Percentiles rank a stretch among this genome's conserved stretches.
Conservation (phyloP, 306 rosid species). For the Comarum palustre region DNA sequence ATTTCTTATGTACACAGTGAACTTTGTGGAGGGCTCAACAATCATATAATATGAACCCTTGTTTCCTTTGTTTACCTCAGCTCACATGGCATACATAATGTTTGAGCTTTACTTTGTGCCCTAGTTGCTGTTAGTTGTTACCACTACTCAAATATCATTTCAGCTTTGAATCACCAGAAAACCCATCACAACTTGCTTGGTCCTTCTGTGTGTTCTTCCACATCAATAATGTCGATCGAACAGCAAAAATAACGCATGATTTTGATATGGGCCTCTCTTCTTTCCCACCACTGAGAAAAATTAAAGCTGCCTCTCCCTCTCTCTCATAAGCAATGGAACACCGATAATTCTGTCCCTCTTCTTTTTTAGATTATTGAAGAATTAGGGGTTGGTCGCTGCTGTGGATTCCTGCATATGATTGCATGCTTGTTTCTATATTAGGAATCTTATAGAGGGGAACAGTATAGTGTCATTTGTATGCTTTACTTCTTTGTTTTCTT, state of each 20-base stretch:
- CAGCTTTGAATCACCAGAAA: conserved; percentile 26
- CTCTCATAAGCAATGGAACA: conserved; percentile 21
- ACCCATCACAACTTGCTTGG: conserved; percentile 34
- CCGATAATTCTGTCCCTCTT: conserved; percentile 33
- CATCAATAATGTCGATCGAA: conserved; percentile 37
- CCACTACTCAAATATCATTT: conserved; percentile 44
- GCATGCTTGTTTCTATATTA: conserved; percentile 30
- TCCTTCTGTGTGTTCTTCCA: conserved; percentile 30
- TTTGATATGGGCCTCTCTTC: conserved; percentile 33
- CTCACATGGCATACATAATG: conserved; percentile 18
- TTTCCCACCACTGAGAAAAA: conserved; percentile 41
- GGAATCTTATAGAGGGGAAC: conserved; percentile 26
- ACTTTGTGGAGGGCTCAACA: conserved; percentile 22
- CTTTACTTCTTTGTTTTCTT: conserved; percentile 22
- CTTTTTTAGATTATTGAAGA: conserved; percentile 32
- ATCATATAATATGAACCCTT: conserved; percentile 6
- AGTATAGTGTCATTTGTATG: conserved; percentile 17
- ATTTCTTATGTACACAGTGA: conserved; percentile 11
- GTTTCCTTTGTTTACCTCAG: conserved; percentile 23
- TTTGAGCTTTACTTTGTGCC: conserved; percentile 32
- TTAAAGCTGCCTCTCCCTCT: conserved; percentile 7
- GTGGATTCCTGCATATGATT: conserved; percentile 34
- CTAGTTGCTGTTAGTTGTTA: conserved; percentile 22
- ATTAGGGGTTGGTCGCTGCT: conserved; percentile 28
- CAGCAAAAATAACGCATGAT: conserved; percentile 25